Evolutionary conservation across 768 basidiomycete genomes (phyloP).

Genomic region (Leccinum disarticulatum): DNA sequence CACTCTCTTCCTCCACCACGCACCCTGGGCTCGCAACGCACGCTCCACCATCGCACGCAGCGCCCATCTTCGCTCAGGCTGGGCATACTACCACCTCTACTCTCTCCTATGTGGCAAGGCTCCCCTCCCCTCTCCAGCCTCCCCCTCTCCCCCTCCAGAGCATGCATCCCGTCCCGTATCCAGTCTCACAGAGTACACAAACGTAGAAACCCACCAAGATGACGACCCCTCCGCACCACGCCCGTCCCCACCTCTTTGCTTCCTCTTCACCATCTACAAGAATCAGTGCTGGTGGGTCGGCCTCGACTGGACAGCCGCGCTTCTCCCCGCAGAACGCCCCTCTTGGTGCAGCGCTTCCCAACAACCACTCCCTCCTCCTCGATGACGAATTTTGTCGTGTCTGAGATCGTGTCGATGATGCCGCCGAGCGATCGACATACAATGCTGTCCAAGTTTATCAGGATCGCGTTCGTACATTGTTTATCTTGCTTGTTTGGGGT

Average conservation of each 20-base stretch:
- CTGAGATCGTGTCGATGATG: conserved; percentile 81
- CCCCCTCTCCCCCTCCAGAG: conserved; percentile 32
- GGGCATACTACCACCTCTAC: conserved; percentile 53
- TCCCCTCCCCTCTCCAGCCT: conserved; percentile 44
- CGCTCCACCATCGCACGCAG: conserved; percentile 59
- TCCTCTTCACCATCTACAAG: conserved; percentile 89
- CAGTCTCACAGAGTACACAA: conserved; percentile 18
- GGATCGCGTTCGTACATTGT: conserved; percentile 74
- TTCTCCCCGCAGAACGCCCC: conserved; percentile 86
- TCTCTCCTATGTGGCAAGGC: conserved; percentile 55
- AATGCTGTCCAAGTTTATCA: conserved; percentile 77
- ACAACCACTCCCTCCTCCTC: conserved; percentile 66
- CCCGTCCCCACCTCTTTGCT: conserved; percentile 48
- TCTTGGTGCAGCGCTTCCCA: conserved; percentile 72
- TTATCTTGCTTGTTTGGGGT: neutral
- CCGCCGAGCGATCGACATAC: conserved; percentile 59
- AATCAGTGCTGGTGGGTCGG: conserved; percentile 99
- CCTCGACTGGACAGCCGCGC: conserved; percentile 91
- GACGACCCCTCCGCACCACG: conserved; percentile 16
- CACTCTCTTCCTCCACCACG: conserved; percentile 57
- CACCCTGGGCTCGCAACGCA: conserved; percentile 63
- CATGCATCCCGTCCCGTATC: conserved; percentile 28
- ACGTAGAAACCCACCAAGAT: conserved; percentile 13
- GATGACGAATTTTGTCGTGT: conserved; percentile 76
- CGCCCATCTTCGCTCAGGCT: conserved; percentile 69